phyloP scores from a whole-genome alignment of 768 basidiomycete genomes.

The Hygrophoropsis aurantiaca region DNA sequence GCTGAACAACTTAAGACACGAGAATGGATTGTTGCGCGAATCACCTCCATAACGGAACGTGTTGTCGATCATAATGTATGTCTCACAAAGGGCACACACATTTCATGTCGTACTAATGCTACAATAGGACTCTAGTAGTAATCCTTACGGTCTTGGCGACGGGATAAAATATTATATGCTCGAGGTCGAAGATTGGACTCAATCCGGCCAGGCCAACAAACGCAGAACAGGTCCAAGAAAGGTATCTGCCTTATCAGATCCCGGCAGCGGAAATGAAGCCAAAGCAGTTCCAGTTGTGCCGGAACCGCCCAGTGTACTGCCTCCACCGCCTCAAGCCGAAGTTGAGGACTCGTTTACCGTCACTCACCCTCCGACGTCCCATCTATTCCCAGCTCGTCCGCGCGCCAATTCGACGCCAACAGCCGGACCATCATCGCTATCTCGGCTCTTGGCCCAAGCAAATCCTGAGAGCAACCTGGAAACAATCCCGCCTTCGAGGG shows the following conservation, averaged over 20 bases:
- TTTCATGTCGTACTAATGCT: not conserved
- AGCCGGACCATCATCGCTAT: conserved; percentile 77
- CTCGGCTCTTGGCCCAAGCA: conserved; percentile 77
- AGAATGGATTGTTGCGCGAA: conserved; percentile 95
- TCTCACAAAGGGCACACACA: not conserved
- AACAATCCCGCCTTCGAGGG: conserved; percentile 24
- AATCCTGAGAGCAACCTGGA: conserved; percentile 39
- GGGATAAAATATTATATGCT: conserved; percentile 94
- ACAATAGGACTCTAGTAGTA: conserved; percentile 72
- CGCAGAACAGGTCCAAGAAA: conserved; percentile 56
- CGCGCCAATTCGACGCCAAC: conserved; percentile 68
- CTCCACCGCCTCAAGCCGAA: conserved; percentile 67
- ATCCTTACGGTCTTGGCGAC: conserved; percentile 86
- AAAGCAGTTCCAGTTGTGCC: conserved; percentile 14
- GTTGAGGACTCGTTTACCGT: conserved; percentile 72
- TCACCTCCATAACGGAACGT: conserved; percentile 83
- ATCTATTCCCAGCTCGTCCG: conserved; percentile 60
- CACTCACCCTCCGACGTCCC: conserved; percentile 65
- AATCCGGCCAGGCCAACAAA: conserved; percentile 62
- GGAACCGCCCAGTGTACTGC: conserved; percentile 41
- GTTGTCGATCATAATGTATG: conserved; percentile 78
- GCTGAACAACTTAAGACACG: conserved; percentile 87
- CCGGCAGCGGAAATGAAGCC: conserved; percentile 40
- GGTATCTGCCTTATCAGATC: conserved; percentile 35
- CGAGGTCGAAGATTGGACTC: conserved; percentile 92